phyloP scores from a whole-genome alignment of 73 alveolate species.

The Paramecium octaurelia region DNA sequence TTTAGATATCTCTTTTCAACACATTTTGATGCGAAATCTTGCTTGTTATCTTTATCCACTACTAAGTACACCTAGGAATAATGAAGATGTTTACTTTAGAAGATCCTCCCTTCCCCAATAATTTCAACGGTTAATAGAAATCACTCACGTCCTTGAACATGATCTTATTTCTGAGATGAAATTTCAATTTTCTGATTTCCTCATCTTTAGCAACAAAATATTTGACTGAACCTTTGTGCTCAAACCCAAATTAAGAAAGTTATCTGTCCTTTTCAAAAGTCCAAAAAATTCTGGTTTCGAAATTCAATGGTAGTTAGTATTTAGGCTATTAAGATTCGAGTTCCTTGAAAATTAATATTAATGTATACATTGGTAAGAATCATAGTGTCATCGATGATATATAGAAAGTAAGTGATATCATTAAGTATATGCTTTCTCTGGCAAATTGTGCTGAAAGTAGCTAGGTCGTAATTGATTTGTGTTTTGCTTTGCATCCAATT shows the following conservation, averaged over 20 bases:
- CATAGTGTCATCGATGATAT: neutral
- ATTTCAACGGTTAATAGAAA: constrained; percentile 30
- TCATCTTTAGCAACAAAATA: neutral
- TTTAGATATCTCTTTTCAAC: constrained; percentile 24
- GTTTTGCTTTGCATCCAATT: neutral
- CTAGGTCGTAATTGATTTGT: neutral
- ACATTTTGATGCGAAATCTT: constrained; percentile 38
- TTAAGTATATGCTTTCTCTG: neutral
- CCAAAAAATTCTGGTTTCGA: neutral
- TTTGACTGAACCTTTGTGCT: constrained; percentile 4
- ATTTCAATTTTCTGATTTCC: neutral
- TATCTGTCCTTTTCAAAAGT: neutral
- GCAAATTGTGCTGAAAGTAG: neutral
- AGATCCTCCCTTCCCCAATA: constrained; percentile 27
- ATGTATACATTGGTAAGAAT: neutral
- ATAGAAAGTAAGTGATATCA: neutral
- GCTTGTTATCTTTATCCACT: neutral
- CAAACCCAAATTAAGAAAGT: constrained; percentile 26
- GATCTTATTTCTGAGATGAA: neutral
- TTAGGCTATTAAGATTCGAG: constrained; percentile 1
- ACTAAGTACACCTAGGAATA: neutral
- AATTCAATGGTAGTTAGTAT: neutral
- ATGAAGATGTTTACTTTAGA: neutral
- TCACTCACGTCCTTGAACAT: constrained; percentile 40
- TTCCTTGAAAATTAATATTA: neutral